A percentile compares a stretch with the other conserved stretches of the same genome.
Evolutionary conservation across 768 basidiomycete species (phyloP).

Genomic region (Serendipita sp.): DNA sequence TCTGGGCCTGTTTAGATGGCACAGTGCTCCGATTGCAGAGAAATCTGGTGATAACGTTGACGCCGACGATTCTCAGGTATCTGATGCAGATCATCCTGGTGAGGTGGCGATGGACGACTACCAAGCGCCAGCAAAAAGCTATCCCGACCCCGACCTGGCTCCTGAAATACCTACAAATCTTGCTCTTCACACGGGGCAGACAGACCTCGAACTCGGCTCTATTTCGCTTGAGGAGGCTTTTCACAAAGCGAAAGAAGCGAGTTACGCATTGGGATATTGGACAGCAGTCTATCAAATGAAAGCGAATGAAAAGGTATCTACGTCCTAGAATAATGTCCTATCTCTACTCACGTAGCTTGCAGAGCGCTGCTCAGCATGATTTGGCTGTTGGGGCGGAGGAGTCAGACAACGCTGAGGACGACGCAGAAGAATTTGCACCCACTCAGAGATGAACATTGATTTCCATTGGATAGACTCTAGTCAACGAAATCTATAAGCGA

Average conservation of each 20-base stretch:
- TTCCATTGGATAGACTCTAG: neutral
- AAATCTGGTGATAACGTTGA: constrained; percentile 7
- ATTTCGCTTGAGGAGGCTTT: constrained; percentile 56
- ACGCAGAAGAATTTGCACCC: neutral
- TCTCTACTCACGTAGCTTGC: neutral
- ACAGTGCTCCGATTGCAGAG: constrained; percentile 39
- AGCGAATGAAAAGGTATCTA: neutral
- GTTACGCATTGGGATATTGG: constrained; percentile 85
- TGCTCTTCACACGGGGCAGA: constrained; percentile 12
- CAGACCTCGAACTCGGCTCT: constrained; percentile 28
- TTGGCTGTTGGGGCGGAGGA: neutral
- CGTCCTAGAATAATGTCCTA: neutral
- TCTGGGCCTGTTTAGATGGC: constrained; percentile 53
- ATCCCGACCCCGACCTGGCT: constrained; percentile 15
- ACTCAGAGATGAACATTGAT: neutral
- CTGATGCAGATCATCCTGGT: constrained; percentile 25
- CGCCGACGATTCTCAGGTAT: constrained; percentile 34
- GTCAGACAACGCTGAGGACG: neutral
- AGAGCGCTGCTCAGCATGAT: neutral
- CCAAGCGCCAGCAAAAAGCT: neutral
- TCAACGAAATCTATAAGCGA: neutral
- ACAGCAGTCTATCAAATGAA: constrained; percentile 66
- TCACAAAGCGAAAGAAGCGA: constrained; percentile 53
- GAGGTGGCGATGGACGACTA: neutral
- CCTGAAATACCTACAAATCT: constrained; percentile 11